Base-by-base conservation (phyloP, 371 early-diverging fungal genomes). In the Mucor irregularis region DNA sequence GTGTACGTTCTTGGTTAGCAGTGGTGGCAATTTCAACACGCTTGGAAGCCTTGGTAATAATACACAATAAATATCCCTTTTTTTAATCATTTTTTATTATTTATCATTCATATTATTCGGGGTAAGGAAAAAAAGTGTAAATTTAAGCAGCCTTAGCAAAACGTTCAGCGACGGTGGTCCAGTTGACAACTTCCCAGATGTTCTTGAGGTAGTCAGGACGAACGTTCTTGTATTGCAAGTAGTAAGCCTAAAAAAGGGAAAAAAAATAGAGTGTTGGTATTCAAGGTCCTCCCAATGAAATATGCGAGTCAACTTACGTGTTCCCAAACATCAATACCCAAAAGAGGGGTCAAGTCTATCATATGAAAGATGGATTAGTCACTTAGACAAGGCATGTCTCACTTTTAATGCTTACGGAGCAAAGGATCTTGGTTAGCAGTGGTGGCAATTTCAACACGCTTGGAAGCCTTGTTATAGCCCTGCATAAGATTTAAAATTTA, bases 301-400 rank as follows among this genome's bases (percentile, higher is more conserved):
- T n/a, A n/a, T n/a, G n/a, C n/a, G n/a, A n/a, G 47, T 19, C 19
- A 31, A 45, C 52, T 51, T 52, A 58, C 51, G 64, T 98, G 99
- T 78, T 97, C 99, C 99, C 99, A 98, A 10, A 96, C 97, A 81
- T 99, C 99, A 58, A 96, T 74, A 35, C 95, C 96, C 49, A 99
- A 81, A 37, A 99, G 73, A 38, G 98, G 98, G 39, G 90, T 79
- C 49, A 83, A 71, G 14, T 80, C 89, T 53, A 68, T 44, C 37
- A 58, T 25, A 26, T 13, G 33, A 54, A 52, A 57, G 14, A 17
- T 29, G 10, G 35, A 37, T 38, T 48, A 46, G 22, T 17, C 25
- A 26, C 8, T n/a, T n/a, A n/a, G n/a, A n/a, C n/a, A n/a, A n/a
- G n/a, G n/a, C n/a, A n/a, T n/a, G n/a, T n/a, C n/a, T n/a, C n/a